Evolutionary conservation across 1,139 yeast genomes (phyloP), one percentile per base, ranked within the genome.

Genomic region (Yamadazyma kanchanaburiensis): DNA sequence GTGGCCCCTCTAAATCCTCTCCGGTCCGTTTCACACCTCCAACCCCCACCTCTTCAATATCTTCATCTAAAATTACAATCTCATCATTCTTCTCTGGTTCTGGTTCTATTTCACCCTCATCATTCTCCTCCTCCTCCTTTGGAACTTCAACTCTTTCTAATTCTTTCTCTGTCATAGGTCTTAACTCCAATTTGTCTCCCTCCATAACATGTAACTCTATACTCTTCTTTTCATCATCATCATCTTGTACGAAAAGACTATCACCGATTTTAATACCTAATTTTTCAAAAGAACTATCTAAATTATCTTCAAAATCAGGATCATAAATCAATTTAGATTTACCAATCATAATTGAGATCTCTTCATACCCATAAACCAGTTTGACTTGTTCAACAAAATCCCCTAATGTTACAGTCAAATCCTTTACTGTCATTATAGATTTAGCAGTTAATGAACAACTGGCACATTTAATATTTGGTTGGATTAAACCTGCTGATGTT

Each of bases 231-330:
- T 64, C 70, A 35, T 82, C 94, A 21, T 73, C 76, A 28, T 87
- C 96, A 55, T 91, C 98, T 35, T 82, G 78, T 10, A 91, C 68
- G 2, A 84, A 70, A 10, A 91, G 30, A 19, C 79, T 64, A 14
- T 77, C 72, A 4, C 89, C 91, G 26, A 65, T 61, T 6, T 45
- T 48, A 19, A 89, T 60, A 5, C 81, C 83, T 14, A 91, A 55
- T 2, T 74, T 75, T 0, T 43, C 37, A 14, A 91, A 57, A 0
- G 67, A 54, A 25, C 61, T 65, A 0, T 62, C 64, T 7, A 70
- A 46, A 47, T 89, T 81, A 48, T 89, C 97, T 31, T 87, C 96
- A 54, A 86, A 87, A 48, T 94, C 99, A 30, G 70, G 70, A 55
- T 94, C 98, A 48, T 86, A 87, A 8, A 94, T 58, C 38, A 91